Evolutionary conservation across 129 eudicot species (phyloP).

Genomic region (Kitagawia praeruptora): DNA sequence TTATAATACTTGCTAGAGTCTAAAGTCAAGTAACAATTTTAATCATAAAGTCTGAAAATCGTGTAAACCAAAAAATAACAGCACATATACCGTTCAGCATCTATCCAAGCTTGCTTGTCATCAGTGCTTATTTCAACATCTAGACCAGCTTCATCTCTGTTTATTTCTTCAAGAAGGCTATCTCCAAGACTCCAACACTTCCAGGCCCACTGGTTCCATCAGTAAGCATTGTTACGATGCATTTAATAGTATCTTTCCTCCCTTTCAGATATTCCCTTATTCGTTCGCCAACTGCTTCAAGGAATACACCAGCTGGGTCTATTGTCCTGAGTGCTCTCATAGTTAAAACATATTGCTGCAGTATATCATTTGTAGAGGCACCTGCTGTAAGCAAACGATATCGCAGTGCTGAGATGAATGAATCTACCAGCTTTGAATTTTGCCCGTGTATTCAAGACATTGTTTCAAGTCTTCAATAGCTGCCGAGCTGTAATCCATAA

Average conservation of each 20-base stretch:
- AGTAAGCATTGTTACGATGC: conserved; percentile 97
- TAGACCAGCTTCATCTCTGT: conserved; percentile 69
- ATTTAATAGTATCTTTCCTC: conserved; percentile 91
- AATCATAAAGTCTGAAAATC: neutral
- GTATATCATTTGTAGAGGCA: conserved; percentile 89
- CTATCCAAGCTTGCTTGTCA: conserved; percentile 92
- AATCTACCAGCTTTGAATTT: conserved; percentile 89
- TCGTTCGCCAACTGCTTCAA: conserved; percentile 98
- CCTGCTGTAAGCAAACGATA: conserved; percentile 93
- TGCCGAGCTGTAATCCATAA: conserved; percentile 68
- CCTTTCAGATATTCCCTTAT: conserved; percentile 87
- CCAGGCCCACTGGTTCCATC: conserved; percentile 93
- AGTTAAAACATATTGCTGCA: conserved; percentile 94
- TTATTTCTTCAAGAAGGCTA: conserved; percentile 97
- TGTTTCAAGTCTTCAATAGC: conserved; percentile 94
- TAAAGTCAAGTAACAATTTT: neutral
- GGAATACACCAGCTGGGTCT: conserved; percentile 91
- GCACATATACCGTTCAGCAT: conserved; percentile 54
- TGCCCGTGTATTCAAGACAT: conserved; percentile 97
- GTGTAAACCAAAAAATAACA: neutral
- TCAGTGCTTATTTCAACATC: conserved; percentile 76
- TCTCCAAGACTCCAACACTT: conserved; percentile 62
- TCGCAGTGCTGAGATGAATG: conserved; percentile 68
- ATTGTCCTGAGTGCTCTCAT: conserved; percentile 96
- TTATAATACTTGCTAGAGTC: conserved; percentile 11